Base-by-base conservation (phyloP, 495 filamentous ascomycete genomes). In the Aspergillus steynii region DNA sequence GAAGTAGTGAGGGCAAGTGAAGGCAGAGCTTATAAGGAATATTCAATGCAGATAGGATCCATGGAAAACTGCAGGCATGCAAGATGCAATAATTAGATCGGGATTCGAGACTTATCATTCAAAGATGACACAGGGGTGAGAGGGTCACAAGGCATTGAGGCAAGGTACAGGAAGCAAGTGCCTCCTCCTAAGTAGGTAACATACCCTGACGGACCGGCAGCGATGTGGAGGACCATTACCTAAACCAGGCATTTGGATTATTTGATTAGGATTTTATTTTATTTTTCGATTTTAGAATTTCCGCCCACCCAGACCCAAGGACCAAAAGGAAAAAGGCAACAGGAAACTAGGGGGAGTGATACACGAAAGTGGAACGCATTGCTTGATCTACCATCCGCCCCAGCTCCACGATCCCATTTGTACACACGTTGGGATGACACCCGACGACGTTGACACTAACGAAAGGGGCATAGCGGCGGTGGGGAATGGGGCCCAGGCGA, bases 371-470 rank as follows among this genome's bases (percentile, higher is more conserved):
- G 61, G 55, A 57, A 46, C 34, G 53, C 47, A 65, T 60, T 60
- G 31, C 64, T 62, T 65, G 73, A 77, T 77, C 75, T 75, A 66
- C 67, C 70, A 72, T 69, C 74, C 71, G 71, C 68, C 68, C 74
- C 67, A 71, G 66, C 62, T 74, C 70, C 73, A 75, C 71, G 75
- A 77, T 77, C 67, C 69, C 70, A 71, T 50, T 53, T 50, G 45
- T 54, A 63, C 72, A 70, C 71, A 74, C 71, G 69, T 69, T 76
- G 69, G 71, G 67, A 77, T 75, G 74, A 74, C 75, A 76, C 47
- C 56, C 47, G 46, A 50, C 73, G 71, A 76, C 74, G 74, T 78
- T 78, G 72, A 74, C 72, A 70, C 72, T 71, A 71, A 71, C 71
- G 70, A 74, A 74, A 73, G 28, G 62, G 69, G 74, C 57, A 64